Base-by-base conservation (phyloP, 129 eudicot genomes). In the Flaveria linearis region DNA sequence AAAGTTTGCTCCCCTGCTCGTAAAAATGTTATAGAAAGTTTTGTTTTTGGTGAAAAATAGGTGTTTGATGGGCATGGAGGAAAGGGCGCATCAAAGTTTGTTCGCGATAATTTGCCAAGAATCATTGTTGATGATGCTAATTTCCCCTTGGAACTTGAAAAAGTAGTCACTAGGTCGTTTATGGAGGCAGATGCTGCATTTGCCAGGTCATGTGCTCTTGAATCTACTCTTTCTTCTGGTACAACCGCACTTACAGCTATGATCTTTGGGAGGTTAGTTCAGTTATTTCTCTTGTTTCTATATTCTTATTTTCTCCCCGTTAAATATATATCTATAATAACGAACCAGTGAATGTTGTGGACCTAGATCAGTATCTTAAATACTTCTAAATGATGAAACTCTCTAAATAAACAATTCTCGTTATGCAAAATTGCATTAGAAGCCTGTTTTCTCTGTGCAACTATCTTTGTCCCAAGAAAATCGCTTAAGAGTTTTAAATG, bases 11-110 rank as follows among this genome's bases (percentile, higher is more conserved):
- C 65, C 65, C 65, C 65, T 22, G 33, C 7, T 58, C 2, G 10
- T 22, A 20, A 20, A 57, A 7, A 56, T 22, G 17, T 22, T 56
- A 16, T 56, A 56, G 10, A 25, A 58, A 3, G 33, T 63, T 74
- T 28, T 39, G 10, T 15, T 14, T 62, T 55, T 67, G 50, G 74
- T 1, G n/a, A 46, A 69, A 81, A 72, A 76, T 78, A 93, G 98
- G 98, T 93, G 68, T 93, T 93, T 70, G 98, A 93, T 82, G 98
- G 98, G 53, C 98, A 93, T 73, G 98, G 97, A 47, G 98, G 98
- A 68, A 87, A 85, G 51, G 90, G 88, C 50, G 98, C 98, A 47
- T 91, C 98, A 50, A 89, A 88, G 41, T 93, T 88, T 83, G 97
- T 84, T 20, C 86, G 97, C 8, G 97, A 93, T 66, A 88, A 91